phyloP scores from a whole-genome alignment of 1,284 basidiomycete genomes.

The Tremellales sp. region DNA sequence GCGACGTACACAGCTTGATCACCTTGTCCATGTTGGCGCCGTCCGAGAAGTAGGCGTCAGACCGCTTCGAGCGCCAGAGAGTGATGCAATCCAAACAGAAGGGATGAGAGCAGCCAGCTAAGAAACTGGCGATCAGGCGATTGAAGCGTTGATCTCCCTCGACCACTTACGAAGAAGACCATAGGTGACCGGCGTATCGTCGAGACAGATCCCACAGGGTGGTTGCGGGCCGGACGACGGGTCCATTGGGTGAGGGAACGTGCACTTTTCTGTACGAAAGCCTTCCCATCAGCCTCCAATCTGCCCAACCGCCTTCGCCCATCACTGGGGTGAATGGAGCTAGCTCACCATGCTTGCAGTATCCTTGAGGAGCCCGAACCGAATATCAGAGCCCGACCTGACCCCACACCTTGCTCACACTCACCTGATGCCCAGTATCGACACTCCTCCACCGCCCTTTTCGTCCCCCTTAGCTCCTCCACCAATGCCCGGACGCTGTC shows the following conservation, averaged over 20 bases:
- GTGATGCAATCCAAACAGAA: not conserved
- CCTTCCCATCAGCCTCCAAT: not conserved
- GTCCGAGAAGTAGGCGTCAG: not conserved
- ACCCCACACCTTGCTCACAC: not conserved
- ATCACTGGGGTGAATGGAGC: not conserved
- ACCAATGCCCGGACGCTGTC: not conserved
- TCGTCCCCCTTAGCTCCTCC: not conserved
- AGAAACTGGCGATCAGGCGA: not conserved
- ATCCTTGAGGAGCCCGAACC: not conserved
- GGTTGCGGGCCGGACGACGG: not conserved
- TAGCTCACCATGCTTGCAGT: not conserved
- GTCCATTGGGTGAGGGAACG: not conserved
- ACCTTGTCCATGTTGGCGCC: not conserved
- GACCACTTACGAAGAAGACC: not conserved
- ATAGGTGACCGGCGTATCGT: not conserved
- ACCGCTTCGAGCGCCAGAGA: not conserved
- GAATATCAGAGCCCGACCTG: not conserved
- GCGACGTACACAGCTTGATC: not conserved
- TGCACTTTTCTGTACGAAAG: not conserved
- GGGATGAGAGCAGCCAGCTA: not conserved
- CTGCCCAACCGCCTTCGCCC: too few relatives aligned
- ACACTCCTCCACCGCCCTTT: not conserved
- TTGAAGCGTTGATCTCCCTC: not conserved
- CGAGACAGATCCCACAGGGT: not conserved
- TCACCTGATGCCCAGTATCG: not conserved